Base-by-base conservation (phyloP, 2,329 filamentous ascomycete genomes). In the Sphaerostilbella broomeana region DNA sequence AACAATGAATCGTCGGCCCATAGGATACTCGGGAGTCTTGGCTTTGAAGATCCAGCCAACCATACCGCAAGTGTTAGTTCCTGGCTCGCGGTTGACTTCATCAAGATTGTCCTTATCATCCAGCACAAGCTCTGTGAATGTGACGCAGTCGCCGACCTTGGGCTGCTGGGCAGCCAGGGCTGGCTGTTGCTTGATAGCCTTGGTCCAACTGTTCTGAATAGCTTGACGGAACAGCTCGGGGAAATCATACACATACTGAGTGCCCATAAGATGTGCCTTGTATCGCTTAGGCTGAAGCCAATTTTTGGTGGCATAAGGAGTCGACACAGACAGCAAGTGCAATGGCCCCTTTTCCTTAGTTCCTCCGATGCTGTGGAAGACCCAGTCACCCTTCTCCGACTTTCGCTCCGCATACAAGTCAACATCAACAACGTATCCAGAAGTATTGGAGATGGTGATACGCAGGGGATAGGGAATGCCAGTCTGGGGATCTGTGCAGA, bases 161-260 rank as follows among this genome's bases (percentile, higher is more conserved):
- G 92, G 92, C 63, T 89, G 84, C 70, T 87, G 87, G 28, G 87
- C 79, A 35, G 79, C 78, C 45, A 95, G 69, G 15, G 74, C 70
- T 9, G 86, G 74, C 55, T 90, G 81, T 60, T 81, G 81, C 61
- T 81, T 79, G 48, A 85, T 74, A 41, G 81, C 79, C 62, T 82
- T 81, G 57, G 71, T 68, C 92, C 92, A 98, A 66, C 79, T 85
- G 73, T 95, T 95, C 70, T 95, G 88, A 59, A 95, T 87, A 30
- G 92, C 88, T 67, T 97, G 92, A 58, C 92, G 81, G 84, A 98
- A 98, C 34, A 98, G 81, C 74, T 98, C 92, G 20, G 92, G 92
- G 83, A 98, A 98, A 66, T 98, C 92, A 63, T 98, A 98, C 39
- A 97, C 92, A 61, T 95, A 98, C 67, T 98, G 92, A 19, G 92